Conservation (phyloP, 1,284 basidiomycete genomes). For the Filobasidium uniguttulatum region DNA sequence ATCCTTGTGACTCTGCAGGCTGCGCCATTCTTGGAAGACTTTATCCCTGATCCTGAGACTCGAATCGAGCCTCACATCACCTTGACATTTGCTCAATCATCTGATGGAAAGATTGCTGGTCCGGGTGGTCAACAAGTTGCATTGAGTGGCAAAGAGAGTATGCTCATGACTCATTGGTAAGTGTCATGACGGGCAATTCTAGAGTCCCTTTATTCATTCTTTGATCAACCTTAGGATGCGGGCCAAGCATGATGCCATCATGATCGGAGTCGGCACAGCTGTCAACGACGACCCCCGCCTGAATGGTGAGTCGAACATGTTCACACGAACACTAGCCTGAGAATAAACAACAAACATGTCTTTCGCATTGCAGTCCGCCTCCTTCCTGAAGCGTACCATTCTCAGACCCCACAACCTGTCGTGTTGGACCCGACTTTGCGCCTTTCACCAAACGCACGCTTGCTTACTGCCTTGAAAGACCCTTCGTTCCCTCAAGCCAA, state of each 20-base stretch:
- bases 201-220: not conserved
- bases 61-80: constrained; percentile 43
- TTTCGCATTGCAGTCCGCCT: constrained; percentile 21
- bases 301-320: constrained; percentile 52
- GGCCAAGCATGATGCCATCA: constrained; percentile 78
- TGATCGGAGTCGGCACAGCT: constrained; percentile 81
- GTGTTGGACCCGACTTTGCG: constrained; percentile 67
- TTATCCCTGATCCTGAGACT: constrained; percentile 1
- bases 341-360: not conserved
- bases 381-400: constrained; percentile 18
- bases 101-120: constrained; percentile 86
- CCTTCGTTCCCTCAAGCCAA: constrained; percentile 45
- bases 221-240: constrained; percentile 60
- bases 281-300: constrained; percentile 86
- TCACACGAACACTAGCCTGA: not conserved
- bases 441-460: constrained; percentile 53
- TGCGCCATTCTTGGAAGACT: constrained; percentile 1
- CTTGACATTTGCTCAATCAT: constrained; percentile 86
- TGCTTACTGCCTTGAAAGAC: constrained; percentile 50
- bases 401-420: constrained; percentile 57
- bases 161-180: constrained; percentile 89
- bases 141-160: constrained; percentile 73
- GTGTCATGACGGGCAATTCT: constrained; percentile 14
- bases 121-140: constrained; percentile 56
- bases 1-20: too few species aligned